Evolutionary conservation across 257 asterid species (phyloP).

Genomic region (Capsicum rhomboideum): DNA sequence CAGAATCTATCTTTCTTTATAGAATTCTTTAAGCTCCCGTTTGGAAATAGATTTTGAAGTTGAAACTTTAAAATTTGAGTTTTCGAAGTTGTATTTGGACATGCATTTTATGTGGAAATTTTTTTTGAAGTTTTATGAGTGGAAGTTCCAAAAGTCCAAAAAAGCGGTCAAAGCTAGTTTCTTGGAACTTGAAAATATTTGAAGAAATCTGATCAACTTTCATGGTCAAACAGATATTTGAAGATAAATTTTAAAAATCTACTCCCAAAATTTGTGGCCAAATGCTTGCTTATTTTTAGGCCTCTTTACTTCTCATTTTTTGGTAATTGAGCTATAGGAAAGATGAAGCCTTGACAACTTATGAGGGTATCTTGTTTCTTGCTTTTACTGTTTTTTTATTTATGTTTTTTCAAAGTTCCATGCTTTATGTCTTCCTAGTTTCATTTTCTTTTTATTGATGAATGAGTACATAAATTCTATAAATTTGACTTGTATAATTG

Average conservation of each 20-base stretch:
- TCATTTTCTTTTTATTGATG: not conserved
- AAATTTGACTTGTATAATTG: constrained; percentile 29
- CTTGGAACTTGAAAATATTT: not conserved
- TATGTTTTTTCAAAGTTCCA: not conserved
- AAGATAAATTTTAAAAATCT: not conserved
- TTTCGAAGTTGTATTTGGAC: not conserved
- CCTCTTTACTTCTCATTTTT: not conserved
- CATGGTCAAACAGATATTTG: not conserved
- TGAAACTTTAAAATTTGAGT: not conserved
- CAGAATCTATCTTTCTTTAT: not conserved
- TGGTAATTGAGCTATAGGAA: not conserved
- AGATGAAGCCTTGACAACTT: not conserved
- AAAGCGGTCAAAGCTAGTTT: not conserved
- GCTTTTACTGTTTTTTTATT: not conserved
- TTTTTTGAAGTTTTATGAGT: not conserved
- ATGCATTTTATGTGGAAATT: not conserved
- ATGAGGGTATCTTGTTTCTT: not conserved
- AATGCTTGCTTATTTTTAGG: not conserved
- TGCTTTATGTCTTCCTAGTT: not conserved
- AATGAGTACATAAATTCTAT: constrained; percentile 25
- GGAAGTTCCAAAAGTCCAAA: not conserved
- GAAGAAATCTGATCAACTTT: not conserved
- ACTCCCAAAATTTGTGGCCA: not conserved
- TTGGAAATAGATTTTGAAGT: not conserved
- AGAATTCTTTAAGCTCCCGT: not conserved